phyloP scores from a whole-genome alignment of 202 grass and related monocot genomes.

The Brachypodium distachyon region DNA sequence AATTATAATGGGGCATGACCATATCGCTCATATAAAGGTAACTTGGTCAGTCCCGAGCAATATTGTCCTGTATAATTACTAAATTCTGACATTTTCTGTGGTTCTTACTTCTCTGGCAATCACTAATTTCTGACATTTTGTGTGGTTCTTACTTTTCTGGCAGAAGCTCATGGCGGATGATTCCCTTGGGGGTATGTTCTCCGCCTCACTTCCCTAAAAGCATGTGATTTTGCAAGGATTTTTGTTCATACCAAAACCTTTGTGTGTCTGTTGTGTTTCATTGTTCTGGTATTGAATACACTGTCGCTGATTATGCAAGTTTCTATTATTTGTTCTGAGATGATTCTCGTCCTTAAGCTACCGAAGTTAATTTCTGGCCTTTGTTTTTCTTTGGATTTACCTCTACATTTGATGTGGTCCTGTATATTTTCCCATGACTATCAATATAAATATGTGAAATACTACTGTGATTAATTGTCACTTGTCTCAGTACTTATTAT shows the following conservation, averaged over 20 bases:
- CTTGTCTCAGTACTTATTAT: not conserved
- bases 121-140: constrained; percentile 2
- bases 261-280: not conserved
- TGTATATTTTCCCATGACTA: not conserved
- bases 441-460: not conserved
- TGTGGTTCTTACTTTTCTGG: not conserved
- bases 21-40: constrained; percentile 35
- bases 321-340: not conserved
- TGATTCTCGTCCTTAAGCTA: not conserved
- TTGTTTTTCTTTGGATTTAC: not conserved
- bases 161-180: constrained; percentile 33
- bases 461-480: not conserved
- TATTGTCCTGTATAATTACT: not conserved
- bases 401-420: not conserved
- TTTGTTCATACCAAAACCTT: not conserved
- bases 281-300: not conserved
- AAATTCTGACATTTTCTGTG: constrained; percentile 8
- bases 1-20: constrained; percentile 26
- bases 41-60: not conserved
- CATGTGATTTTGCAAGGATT: not conserved
- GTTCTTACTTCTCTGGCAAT: not conserved
- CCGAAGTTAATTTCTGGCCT: not conserved
- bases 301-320: not conserved
- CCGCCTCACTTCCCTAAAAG: not conserved
- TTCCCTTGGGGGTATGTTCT: constrained; percentile 29